Percentiles rank a stretch among this genome's conserved stretches.
Conservation (phyloP, 225 moss, liverwort and hornwort genomes). For the Bryoerythrophyllum caledonicum region DNA sequence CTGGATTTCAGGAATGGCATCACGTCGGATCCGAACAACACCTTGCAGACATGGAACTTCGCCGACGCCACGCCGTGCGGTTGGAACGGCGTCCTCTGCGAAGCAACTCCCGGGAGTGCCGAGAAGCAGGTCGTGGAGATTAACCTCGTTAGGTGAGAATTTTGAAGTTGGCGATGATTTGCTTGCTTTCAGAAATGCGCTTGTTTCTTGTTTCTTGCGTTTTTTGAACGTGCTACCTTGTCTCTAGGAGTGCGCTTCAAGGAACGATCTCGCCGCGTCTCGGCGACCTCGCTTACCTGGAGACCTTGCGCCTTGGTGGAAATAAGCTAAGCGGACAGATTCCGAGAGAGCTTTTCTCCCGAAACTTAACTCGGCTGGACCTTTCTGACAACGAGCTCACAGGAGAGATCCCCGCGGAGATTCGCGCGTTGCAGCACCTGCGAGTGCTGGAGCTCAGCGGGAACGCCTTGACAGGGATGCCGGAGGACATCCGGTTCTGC, state of each 20-base stretch:
- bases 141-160: conserved; percentile 35
- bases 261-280: conserved; percentile 57
- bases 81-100: conserved; percentile 63
- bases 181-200: too few species aligned
- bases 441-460: conserved; percentile 34
- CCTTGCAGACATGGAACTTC: conserved; percentile 41
- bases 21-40: conserved; percentile 38
- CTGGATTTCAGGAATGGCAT: conserved; percentile 48
- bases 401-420: conserved; percentile 50
- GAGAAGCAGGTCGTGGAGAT: conserved; percentile 38
- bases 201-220: too few species aligned
- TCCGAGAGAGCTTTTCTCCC: conserved; percentile 49
- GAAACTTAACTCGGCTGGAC: conserved; percentile 31
- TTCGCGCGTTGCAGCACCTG: conserved; percentile 26
- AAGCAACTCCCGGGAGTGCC: background rate
- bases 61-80: conserved; percentile 50
- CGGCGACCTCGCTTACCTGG: conserved; percentile 52
- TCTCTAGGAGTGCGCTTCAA: conserved; percentile 36
- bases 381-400: conserved; percentile 45
- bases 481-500: conserved; percentile 29
- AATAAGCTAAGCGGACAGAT: conserved; percentile 51
- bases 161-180: background rate
- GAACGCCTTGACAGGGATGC: conserved; percentile 32
- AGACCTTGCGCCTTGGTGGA: conserved; percentile 35
- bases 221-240: background rate